Evolutionary conservation across 169 alveolate genomes (phyloP).

Genomic region (Plasmodium inui): DNA sequence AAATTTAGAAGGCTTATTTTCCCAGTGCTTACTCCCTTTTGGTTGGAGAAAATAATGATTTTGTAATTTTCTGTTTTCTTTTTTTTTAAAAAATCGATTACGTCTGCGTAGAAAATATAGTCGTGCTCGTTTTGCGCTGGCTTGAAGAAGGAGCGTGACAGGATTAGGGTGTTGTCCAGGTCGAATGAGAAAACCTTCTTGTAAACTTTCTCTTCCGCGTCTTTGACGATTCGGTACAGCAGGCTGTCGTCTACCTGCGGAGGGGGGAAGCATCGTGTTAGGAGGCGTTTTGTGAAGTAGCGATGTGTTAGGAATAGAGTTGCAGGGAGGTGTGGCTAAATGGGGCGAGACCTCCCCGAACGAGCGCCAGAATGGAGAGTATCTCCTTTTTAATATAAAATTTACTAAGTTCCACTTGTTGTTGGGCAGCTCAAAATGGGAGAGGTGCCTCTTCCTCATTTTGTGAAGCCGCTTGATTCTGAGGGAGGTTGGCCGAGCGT

Average conservation of each 20-base stretch:
- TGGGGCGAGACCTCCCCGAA: background rate
- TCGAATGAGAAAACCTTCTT: constrained; percentile 51
- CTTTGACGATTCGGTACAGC: constrained; percentile 56
- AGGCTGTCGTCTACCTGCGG: constrained; percentile 63
- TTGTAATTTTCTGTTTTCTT: constrained; percentile 42
- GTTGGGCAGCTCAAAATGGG: constrained; percentile 49
- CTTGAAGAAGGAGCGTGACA: constrained; percentile 52
- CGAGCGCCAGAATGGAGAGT: background rate
- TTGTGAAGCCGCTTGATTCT: background rate
- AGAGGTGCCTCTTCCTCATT: constrained; percentile 17
- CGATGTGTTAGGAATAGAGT: background rate
- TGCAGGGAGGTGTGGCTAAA: background rate
- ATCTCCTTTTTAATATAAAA: background rate
- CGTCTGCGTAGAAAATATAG: constrained; percentile 56
- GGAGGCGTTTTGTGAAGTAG: background rate
- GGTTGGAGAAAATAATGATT: constrained; percentile 66
- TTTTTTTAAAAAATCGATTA: constrained; percentile 58
- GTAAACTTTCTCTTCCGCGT: constrained; percentile 31
- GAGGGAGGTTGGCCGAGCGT: background rate
- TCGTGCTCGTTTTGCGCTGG: constrained; percentile 72
- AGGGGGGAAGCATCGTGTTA: background rate
- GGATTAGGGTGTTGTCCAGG: constrained; percentile 55
- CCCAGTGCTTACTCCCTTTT: constrained; percentile 63
- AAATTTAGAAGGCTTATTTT: constrained; percentile 45
- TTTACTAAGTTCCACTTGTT: constrained; percentile 62